A percentile compares a stretch with the other conserved stretches of the same genome.
Evolutionary conservation across 2,329 filamentous ascomycete genomes (phyloP).

Genomic region (Aplosporella prunicola): DNA sequence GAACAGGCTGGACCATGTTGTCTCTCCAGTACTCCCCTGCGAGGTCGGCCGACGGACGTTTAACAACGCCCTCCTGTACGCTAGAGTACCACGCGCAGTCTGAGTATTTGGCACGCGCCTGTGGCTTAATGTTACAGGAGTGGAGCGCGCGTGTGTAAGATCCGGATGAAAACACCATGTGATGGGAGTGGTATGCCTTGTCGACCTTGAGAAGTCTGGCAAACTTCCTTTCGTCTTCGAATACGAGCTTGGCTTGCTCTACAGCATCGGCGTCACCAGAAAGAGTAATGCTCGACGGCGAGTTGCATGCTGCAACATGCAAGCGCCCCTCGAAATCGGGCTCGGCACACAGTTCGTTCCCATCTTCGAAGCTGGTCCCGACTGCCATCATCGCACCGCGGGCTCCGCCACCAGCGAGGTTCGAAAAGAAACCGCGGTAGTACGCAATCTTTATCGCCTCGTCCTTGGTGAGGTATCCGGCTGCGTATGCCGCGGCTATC

Average conservation of each 20-base stretch:
- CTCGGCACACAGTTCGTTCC: neutral
- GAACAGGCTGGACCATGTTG: slow-evolving; percentile 39
- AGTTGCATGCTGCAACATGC: slow-evolving; percentile 28
- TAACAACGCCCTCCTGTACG: too few relatives aligned
- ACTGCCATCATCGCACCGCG: slow-evolving; percentile 28
- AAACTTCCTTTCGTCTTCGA: slow-evolving; percentile 29
- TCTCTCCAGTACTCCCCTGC: slow-evolving; percentile 33
- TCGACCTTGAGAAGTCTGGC: slow-evolving; percentile 31
- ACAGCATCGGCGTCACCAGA: slow-evolving; percentile 34
- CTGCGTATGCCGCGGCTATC: slow-evolving; percentile 30
- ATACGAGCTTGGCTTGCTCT: slow-evolving; percentile 17
- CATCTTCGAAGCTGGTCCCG: slow-evolving; percentile 12
- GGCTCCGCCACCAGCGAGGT: slow-evolving; percentile 4
- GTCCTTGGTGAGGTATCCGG: slow-evolving; percentile 18
- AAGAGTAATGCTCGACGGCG: slow-evolving; percentile 33
- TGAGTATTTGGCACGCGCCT: too few relatives aligned
- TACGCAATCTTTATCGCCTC: slow-evolving; percentile 18
- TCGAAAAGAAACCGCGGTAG: slow-evolving; percentile 14
- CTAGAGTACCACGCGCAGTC: slow-evolving; percentile 1
- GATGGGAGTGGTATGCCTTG: slow-evolving; percentile 36
- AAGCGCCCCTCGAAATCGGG: slow-evolving; percentile 12
- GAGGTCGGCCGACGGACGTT: too few relatives aligned
- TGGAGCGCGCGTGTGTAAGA: too few relatives aligned
- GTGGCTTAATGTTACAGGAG: too few relatives aligned
- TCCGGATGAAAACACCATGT: too few relatives aligned